Base-by-base conservation (phyloP, 179 eudicot species). In the Gypsophila paniculata region DNA sequence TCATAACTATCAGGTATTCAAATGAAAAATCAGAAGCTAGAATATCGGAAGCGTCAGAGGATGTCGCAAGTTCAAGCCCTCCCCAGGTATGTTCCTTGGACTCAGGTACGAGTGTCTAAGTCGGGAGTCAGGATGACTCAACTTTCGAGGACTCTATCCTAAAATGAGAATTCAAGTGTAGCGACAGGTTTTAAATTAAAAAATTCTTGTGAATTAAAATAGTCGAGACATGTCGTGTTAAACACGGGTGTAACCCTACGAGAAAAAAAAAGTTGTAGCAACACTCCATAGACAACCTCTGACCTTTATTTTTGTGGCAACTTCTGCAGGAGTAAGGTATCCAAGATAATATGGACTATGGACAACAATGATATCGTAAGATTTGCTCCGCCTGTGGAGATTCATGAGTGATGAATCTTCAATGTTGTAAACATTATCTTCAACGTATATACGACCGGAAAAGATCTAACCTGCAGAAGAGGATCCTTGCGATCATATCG, bases 1-100 rank as follows among this genome's bases (percentile, higher is more conserved):
- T 34, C 55, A 29, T 73, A 38, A 53, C 77, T 69, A 52, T n/a
- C 53, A 88, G 91, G 73, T 84, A 79, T 75, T 88, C 91, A 32
- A 88, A 88, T 62, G 88, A 88, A 71, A 88, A 86, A 81, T 84
- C 91, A 21, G 91, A 88, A 79, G 85, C 86, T 63, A 84, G 88
- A 76, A 81, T 77, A 68, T 39, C 79, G 19, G 91, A 88, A 26
- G 76, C 77, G 12, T 72, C 87, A 19, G 52, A 68, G 3, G 85
- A 80, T 66, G 64, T 75, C 65, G 46, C 78, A n/a, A 78, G 71
- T 69, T 72, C 82, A 65, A 73, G 68, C 61, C 74, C 80, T 19
- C 72, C 79, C 15, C 65, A 84, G 88, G 90, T 83, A 83, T 17
- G 25, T 13, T 18, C 8, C 23, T 54, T 17, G 5, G 10, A 53